phyloP scores from a whole-genome alignment of 2,329 filamentous ascomycete genomes.

The Beauveria sp. region DNA sequence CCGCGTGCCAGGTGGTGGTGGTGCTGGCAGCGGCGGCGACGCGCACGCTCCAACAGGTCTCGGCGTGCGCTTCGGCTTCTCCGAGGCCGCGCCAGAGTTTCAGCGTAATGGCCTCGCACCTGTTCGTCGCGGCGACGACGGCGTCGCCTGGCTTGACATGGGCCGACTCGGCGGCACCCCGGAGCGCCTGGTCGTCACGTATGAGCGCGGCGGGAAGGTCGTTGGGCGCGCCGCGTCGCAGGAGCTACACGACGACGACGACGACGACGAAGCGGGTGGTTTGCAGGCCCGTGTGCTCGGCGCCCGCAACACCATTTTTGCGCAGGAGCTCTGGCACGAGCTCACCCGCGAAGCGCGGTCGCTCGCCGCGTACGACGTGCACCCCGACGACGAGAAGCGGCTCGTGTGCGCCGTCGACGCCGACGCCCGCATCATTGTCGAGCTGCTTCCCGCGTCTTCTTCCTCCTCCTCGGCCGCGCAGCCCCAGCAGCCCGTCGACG shows the following conservation, averaged over 20 bases:
- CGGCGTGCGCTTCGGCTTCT: constrained; percentile 83
- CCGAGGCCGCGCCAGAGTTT: constrained; percentile 59
- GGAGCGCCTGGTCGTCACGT: constrained; percentile 59
- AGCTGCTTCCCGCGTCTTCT: constrained; percentile 54
- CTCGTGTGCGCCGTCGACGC: constrained; percentile 49
- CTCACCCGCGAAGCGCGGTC: constrained; percentile 72
- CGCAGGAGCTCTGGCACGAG: constrained; percentile 87
- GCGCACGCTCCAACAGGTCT: constrained; percentile 38
- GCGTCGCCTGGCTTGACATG: constrained; percentile 66
- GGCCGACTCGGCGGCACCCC: constrained; percentile 42
- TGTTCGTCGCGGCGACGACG: constrained; percentile 65
- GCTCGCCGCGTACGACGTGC: constrained; percentile 63
- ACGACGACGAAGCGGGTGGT: constrained; percentile 33
- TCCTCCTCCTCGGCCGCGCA: constrained; percentile 30
- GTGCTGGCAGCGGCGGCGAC: constrained; percentile 30
- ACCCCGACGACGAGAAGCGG: constrained; percentile 49
- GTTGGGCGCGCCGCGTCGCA: constrained; percentile 50
- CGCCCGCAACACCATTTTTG: constrained; percentile 70
- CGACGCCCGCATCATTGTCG: constrained; percentile 51
- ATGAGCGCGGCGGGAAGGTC: constrained; percentile 49
- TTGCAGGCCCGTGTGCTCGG: constrained; percentile 64
- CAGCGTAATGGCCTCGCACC: constrained; percentile 71
- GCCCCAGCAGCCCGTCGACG: constrained; percentile 17
- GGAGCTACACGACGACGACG: constrained; percentile 41
- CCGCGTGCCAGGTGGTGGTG: constrained; percentile 53